A percentile compares a stretch with the other conserved stretches of the same genome.
Evolutionary conservation across 768 basidiomycete species (phyloP).

Genomic region (Tulasnella sp.): DNA sequence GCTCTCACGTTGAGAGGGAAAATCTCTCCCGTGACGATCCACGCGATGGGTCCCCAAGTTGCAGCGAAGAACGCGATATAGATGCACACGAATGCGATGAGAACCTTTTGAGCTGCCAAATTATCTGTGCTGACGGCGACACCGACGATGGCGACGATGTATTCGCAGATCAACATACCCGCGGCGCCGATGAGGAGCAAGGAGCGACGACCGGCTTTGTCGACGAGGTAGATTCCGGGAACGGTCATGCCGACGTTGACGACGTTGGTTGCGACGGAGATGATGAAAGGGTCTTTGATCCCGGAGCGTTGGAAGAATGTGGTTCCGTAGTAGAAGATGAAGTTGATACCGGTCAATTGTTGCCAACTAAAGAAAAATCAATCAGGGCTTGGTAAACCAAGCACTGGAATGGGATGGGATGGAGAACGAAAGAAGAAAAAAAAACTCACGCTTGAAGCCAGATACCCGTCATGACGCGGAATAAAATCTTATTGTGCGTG

Average conservation of each 20-base stretch:
- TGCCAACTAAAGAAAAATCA: background rate
- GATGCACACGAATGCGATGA: slow-evolving; percentile 24
- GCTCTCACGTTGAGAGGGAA: slow-evolving; percentile 76
- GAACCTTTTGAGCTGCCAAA: slow-evolving; percentile 26
- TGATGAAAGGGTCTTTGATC: slow-evolving; percentile 50
- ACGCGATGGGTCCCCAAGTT: slow-evolving; percentile 67
- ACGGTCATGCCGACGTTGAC: slow-evolving; percentile 74
- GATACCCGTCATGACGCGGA: slow-evolving; percentile 75
- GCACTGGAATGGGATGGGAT: too few relatives aligned
- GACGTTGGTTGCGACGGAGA: slow-evolving; percentile 57
- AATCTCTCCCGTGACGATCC: slow-evolving; percentile 65
- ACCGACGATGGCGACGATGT: slow-evolving; percentile 61
- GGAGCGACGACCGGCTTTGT: slow-evolving; percentile 70
- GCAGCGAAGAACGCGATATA: slow-evolving; percentile 29
- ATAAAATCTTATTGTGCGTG: slow-evolving; percentile 47
- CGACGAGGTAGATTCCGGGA: slow-evolving; percentile 70
- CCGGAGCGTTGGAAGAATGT: slow-evolving; percentile 54
- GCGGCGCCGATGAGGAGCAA: slow-evolving; percentile 70
- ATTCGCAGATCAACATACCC: slow-evolving; percentile 80
- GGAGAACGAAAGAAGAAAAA: too few relatives aligned
- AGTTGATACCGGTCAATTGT: slow-evolving; percentile 44
- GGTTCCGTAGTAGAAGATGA: slow-evolving; percentile 63
- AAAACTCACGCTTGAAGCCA: slow-evolving; percentile 46
- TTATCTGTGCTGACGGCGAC: slow-evolving; percentile 28
- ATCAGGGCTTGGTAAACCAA: too few relatives aligned